Evolutionary conservation across 352 stramenopile species (phyloP).

Genomic region (Pythium monospermum): DNA sequence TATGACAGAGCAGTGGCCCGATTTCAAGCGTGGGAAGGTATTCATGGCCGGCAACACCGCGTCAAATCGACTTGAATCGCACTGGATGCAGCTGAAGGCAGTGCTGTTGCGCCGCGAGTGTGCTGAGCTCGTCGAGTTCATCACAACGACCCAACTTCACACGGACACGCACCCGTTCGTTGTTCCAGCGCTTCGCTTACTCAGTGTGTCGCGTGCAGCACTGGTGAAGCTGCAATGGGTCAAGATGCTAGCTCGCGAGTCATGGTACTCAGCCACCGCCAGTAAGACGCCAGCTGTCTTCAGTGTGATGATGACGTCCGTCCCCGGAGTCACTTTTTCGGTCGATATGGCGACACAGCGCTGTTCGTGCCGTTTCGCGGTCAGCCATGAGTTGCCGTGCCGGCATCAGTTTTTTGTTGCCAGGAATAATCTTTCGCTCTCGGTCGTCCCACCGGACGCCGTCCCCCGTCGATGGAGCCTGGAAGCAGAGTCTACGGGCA

Average conservation of each 20-base stretch:
- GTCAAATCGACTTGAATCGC: not conserved
- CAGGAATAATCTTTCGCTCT: not conserved
- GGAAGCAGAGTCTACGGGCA: not conserved
- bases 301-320: not conserved
- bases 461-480: not conserved
- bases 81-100: not conserved
- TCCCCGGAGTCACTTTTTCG: not conserved
- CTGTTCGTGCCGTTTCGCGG: not conserved
- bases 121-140: not conserved
- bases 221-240: not conserved
- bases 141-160: not conserved
- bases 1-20: not conserved
- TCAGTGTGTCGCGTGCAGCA: not conserved
- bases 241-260: not conserved
- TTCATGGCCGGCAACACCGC: not conserved
- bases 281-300: not conserved
- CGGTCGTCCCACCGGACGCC: not conserved
- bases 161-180: not conserved
- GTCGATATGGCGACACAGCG: not conserved
- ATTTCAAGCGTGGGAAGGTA: not conserved
- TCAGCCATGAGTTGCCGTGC: not conserved
- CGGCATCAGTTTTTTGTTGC: not conserved
- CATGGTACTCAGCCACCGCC: not conserved
- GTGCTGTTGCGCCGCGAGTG: not conserved
- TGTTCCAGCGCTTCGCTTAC: not conserved